Evolutionary conservation across 2,329 filamentous ascomycete genomes (phyloP), one percentile per base, ranked within the genome.

Genomic region (Lachnellula hyalina): DNA sequence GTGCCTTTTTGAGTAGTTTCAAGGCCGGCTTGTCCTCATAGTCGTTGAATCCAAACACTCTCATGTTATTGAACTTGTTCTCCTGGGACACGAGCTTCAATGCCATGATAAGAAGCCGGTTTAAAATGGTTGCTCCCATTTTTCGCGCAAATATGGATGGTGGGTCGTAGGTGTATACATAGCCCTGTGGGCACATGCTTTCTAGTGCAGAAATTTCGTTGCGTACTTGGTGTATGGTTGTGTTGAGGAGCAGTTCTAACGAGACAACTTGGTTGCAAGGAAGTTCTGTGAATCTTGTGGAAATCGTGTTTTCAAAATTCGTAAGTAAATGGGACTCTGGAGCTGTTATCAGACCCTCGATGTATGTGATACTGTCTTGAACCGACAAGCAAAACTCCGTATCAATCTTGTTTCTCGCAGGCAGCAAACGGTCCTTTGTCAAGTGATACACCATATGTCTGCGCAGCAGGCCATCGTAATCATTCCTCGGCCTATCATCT

Each of bases 121-220:
- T 66, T 11, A 65, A 38, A 0, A 65, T 46, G 14, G 42, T 25
- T 3, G 64, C 45, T 3, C 56, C 60, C 5, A 66, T 61, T 38
- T 57, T 28, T n/a, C 44, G 23, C 9, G 64, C 63, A 32, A 67
- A 67, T 8, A 67, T 67, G 3, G 58, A 59, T 5, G 64, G 55
- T 1, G 65, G 65, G 44, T 66, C 59, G 38, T 61, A 66, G 11
- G 62, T 66, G 42, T 65, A 65, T 7, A 67, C 56, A 35, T 65
- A 66, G 9, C 65, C 64, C 40, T 62, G 61, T 9, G 59, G 55
- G 54, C 56, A 63, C 17, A 65, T 41, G 9, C 46, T 58, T 52
- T 66, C 64, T 0, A 67, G 57, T 4, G 61, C 64, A 12, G 63
- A 60, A 28, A 67, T 40, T 50, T 67, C 65, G 42, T 67, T 67